Base-by-base conservation (phyloP, 78 protist species). In the Bodo saltans region DNA sequence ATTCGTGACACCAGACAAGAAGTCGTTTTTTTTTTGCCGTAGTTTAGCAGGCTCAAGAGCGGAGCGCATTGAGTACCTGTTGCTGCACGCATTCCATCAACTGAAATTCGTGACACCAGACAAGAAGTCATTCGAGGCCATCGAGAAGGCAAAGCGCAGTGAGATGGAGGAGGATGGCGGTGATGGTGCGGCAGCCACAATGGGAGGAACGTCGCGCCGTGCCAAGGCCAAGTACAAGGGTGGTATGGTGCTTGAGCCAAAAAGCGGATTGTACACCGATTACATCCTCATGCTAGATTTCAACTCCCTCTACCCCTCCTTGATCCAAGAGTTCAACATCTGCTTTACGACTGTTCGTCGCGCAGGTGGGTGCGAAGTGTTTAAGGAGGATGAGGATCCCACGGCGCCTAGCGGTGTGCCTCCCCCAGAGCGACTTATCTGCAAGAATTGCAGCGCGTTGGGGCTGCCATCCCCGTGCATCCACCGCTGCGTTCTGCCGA, bases 241-340 rank as follows among this genome's bases (percentile, higher is more conserved):
- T 25, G 99, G 98, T 29, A 73, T 88, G 11, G 98, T 98, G 73
- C 85, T 98, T 27, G 98, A 93, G 71, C 99, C 99, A 28, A 92
- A 95, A 88, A 2, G 68, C 0, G 99, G 97, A 21, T 86, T 94
- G 53, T 97, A 98, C 88, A 96, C 93, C 85, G 83, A 89, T 35
- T 93, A 69, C 87, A 91, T 97, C 23, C 90, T 98, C 52, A 84
- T 98, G 47, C 92, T 98, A 42, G 99, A 98, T 83, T 98, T 98
- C 97, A 97, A 97, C 91, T 94, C 98, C 39, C 94, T 98, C 42
- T 98, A 98, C 84, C 99, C 99, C 72, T 93, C 98, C 30, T 92
- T 98, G 83, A 97, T 98, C 78, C 96, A 87, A 70, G 99, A 97
- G 87, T 93, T 83, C 91, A 94, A 98, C 92, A 87, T 98, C 34